Evolutionary conservation across 345 rosid genomes (phyloP).

Genomic region (Euphorbia tirucalli): DNA sequence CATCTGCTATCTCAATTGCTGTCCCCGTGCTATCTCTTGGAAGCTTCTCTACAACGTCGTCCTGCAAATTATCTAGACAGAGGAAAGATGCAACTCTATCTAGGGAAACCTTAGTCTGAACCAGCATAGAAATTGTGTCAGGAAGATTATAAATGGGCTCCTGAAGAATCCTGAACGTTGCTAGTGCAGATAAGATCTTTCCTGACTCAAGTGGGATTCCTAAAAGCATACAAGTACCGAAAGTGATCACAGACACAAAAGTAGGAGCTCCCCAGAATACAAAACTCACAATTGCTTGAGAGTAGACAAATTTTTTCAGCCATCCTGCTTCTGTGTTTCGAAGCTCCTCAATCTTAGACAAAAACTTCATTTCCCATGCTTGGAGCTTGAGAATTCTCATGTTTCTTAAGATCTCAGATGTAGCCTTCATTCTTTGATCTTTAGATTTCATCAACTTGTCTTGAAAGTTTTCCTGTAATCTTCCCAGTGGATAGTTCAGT

Average conservation of each 20-base stretch:
- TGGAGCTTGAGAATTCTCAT: slow-evolving; percentile 42
- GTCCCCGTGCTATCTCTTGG: slow-evolving; percentile 23
- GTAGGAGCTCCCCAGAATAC: slow-evolving; percentile 30
- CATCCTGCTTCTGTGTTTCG: slow-evolving; percentile 28
- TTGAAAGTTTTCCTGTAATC: slow-evolving; percentile 26
- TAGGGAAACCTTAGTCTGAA: slow-evolving; percentile 38
- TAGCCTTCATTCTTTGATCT: slow-evolving; percentile 35
- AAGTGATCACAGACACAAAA: slow-evolving; percentile 27
- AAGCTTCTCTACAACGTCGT: slow-evolving; percentile 26
- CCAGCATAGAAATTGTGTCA: slow-evolving; percentile 29
- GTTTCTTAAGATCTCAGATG: slow-evolving; percentile 29
- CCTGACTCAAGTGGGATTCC: slow-evolving; percentile 32
- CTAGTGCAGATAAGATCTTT: slow-evolving; percentile 37
- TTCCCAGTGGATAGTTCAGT: slow-evolving; percentile 28
- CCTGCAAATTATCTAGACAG: slow-evolving; percentile 31
- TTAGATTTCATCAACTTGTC: slow-evolving; percentile 34
- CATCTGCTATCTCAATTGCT: slow-evolving; percentile 29
- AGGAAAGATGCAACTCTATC: slow-evolving; percentile 33
- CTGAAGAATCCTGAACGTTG: slow-evolving; percentile 35
- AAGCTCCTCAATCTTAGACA: slow-evolving; percentile 31
- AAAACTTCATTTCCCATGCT: slow-evolving; percentile 42
- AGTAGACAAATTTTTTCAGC: slow-evolving; percentile 32
- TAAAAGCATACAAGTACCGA: slow-evolving; percentile 32
- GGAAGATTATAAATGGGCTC: slow-evolving; percentile 31
- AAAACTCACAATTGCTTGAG: slow-evolving; percentile 14